Percentiles rank a stretch among this genome's conserved stretches.
phyloP scores from a whole-genome alignment of 441 rosid genomes.

The Erysimum cheiri region DNA sequence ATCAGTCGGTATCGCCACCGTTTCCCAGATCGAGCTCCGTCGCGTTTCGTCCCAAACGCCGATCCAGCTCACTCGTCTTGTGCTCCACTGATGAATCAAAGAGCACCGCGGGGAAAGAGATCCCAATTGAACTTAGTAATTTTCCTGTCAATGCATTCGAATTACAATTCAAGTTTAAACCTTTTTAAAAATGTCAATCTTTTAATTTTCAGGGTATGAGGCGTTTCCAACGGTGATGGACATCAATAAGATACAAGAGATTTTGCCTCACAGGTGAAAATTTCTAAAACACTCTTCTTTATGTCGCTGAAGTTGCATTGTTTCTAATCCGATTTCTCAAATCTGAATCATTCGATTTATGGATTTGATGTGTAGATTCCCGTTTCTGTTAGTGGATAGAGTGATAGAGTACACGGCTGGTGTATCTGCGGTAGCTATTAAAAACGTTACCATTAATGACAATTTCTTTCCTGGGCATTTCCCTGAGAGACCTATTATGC shows the following conservation, averaged over 20 bases:
- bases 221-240: conserved; percentile 90
- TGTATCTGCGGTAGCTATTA: conserved; percentile 86
- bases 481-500: conserved; percentile 94
- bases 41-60: conserved; percentile 35
- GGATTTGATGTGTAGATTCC: conserved; percentile 59
- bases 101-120: conserved; percentile 43
- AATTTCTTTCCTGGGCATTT: conserved; percentile 97
- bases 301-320: neutral
- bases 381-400: conserved; percentile 92
- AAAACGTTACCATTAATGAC: conserved; percentile 95
- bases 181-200: neutral
- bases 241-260: conserved; percentile 85
- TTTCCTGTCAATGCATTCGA: neutral
- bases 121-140: conserved; percentile 73
- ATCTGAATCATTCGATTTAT: neutral
- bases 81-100: conserved; percentile 53
- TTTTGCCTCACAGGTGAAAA: conserved; percentile 79
- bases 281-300: no score
- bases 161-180: neutral
- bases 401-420: conserved; percentile 89
- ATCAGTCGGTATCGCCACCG: conserved; percentile 21
- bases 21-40: conserved; percentile 34
- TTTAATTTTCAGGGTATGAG: neutral
- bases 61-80: conserved; percentile 42
- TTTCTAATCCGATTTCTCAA: neutral